phyloP scores from a whole-genome alignment of 2,329 filamentous ascomycete species.

The Aspergillus caelatus region DNA sequence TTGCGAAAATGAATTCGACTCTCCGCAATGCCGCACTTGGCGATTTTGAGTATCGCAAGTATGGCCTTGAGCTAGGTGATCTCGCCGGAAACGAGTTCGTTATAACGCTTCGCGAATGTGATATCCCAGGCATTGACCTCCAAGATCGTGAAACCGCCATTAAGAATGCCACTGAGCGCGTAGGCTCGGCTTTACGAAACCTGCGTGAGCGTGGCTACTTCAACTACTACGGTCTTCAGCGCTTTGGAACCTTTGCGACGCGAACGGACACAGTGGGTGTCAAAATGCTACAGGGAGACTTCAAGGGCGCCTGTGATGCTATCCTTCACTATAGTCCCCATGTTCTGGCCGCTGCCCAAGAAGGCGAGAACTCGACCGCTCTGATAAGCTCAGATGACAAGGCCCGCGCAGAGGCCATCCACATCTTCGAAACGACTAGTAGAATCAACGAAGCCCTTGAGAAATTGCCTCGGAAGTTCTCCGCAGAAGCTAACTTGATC shows the following conservation, averaged over 20 bases:
- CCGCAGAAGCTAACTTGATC: conserved; percentile 77
- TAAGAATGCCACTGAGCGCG: conserved; percentile 50
- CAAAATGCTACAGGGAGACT: conserved; percentile 80
- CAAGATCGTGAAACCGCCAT: conserved; percentile 51
- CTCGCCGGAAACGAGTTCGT: conserved; percentile 88
- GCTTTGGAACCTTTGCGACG: conserved; percentile 85
- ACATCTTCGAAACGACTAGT: conserved; percentile 68
- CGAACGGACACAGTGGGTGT: conserved; percentile 85
- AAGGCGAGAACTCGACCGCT: conserved; percentile 44
- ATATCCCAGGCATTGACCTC: conserved; percentile 54
- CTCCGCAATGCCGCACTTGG: conserved; percentile 69
- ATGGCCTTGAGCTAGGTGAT: conserved; percentile 78
- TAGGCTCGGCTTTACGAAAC: conserved; percentile 62
- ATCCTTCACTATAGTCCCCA: conserved; percentile 73
- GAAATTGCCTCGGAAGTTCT: conserved; percentile 76
- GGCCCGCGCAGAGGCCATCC: conserved; percentile 75
- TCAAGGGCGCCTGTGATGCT: conserved; percentile 75
- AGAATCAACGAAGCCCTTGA: conserved; percentile 64
- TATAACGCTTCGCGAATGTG: conserved; percentile 85
- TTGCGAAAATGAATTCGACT: conserved; percentile 65
- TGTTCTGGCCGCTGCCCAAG: conserved; percentile 60
- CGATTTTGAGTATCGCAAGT: conserved; percentile 75
- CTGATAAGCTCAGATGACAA: conserved; percentile 74
- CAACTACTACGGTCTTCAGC: conserved; percentile 97
- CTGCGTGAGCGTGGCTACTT: conserved; percentile 80